Evolutionary conservation across 768 basidiomycete genomes (phyloP).

Genomic region (Podaxis rugospora): DNA sequence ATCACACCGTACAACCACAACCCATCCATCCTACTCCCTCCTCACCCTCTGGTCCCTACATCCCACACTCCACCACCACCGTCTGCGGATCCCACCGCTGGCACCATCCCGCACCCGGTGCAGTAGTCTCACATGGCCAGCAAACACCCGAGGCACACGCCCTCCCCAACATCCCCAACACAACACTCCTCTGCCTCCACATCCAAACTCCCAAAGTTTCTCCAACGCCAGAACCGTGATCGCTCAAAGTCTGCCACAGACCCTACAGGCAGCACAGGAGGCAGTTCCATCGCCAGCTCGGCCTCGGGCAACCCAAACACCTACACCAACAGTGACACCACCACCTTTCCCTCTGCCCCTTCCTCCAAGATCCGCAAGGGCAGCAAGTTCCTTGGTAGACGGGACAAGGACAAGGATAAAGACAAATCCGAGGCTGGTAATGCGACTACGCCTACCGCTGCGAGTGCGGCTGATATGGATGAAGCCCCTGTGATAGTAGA

Average conservation of each 20-base stretch:
- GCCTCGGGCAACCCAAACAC: conserved; percentile 19
- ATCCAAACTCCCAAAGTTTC: conserved; percentile 63
- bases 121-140: conserved; percentile 33
- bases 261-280: conserved; percentile 35
- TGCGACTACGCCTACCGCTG: conserved; percentile 3
- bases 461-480: conserved; percentile 24
- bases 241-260: conserved; percentile 51
- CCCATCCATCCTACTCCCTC: neutral
- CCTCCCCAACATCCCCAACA: conserved; percentile 22
- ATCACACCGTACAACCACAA: neutral
- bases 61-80: neutral
- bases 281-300: conserved; percentile 31
- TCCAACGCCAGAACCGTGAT: conserved; percentile 61
- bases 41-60: neutral
- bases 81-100: too few species aligned
- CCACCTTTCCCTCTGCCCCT: conserved; percentile 19
- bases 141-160: conserved; percentile 35
- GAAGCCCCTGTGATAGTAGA: conserved; percentile 69
- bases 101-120: too few species aligned
- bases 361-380: conserved; percentile 23
- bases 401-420: conserved; percentile 12
- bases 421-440: neutral
- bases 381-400: too few species aligned
- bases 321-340: conserved; percentile 12
- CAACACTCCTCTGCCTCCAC: conserved; percentile 22